phyloP scores from a whole-genome alignment of 441 rosid species.

The Populus hybrid region DNA sequence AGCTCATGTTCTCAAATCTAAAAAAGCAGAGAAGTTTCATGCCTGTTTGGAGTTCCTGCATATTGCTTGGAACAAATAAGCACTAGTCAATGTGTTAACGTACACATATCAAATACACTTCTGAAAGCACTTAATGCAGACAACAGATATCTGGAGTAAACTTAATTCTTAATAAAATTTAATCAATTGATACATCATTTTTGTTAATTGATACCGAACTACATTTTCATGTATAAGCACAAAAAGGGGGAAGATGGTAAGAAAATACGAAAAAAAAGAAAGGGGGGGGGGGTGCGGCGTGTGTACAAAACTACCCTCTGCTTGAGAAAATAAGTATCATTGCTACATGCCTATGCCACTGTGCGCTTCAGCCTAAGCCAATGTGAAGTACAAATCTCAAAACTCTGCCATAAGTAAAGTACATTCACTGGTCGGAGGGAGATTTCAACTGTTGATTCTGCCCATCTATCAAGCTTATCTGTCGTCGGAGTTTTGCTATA shows the following conservation, averaged over 20 bases:
- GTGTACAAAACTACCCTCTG: conserved; percentile 12
- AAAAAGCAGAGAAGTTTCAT: not conserved
- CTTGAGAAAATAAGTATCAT: conserved; percentile 21
- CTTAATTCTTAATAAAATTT: conserved; percentile 2
- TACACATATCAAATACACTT: not conserved
- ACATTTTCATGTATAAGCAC: not conserved
- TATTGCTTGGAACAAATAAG: not conserved
- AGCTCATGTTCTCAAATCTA: not conserved
- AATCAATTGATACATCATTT: conserved; percentile 11
- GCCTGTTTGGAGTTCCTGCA: not conserved
- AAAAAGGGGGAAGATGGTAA: too few relatives aligned
- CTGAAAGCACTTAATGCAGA: conserved; percentile 7
- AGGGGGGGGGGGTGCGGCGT: not conserved
- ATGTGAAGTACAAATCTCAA: conserved; percentile 20
- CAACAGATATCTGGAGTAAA: conserved; percentile 3
- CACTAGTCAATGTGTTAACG: not conserved
- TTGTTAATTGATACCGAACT: conserved; percentile 20
- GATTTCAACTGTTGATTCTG: conserved; percentile 64
- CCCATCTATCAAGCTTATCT: conserved; percentile 63
- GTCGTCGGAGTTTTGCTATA: conserved; percentile 71
- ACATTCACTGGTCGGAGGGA: conserved; percentile 47
- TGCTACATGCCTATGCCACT: conserved; percentile 22
- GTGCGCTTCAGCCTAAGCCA: conserved; percentile 23
- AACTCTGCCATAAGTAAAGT: conserved; percentile 4
- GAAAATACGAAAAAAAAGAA: too few relatives aligned